Conservation (phyloP, 352 stramenopile species). For the Plasmopara halstedii region DNA sequence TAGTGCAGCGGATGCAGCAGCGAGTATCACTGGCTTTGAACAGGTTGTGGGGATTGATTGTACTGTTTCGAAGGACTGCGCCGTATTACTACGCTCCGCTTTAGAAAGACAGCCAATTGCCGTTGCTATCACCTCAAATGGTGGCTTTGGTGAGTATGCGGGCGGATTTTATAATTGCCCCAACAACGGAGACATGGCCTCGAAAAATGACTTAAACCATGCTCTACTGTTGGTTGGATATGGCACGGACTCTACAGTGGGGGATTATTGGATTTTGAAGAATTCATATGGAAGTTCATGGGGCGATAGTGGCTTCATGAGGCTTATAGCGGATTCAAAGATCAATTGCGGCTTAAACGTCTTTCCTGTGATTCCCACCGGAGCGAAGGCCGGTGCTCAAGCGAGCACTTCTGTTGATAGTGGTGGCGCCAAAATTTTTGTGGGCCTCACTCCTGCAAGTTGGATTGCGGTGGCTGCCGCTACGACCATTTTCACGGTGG, state of each 20-base stretch:
- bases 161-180: constrained; percentile 66
- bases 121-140: constrained; percentile 69
- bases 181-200: constrained; percentile 52
- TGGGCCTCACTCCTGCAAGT: constrained; percentile 37
- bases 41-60: constrained; percentile 63
- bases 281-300: constrained; percentile 74
- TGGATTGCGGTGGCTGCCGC: constrained; percentile 57
- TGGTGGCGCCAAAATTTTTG: constrained; percentile 55
- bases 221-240: constrained; percentile 73
- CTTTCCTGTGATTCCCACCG: constrained; percentile 62
- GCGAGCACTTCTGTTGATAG: constrained; percentile 43
- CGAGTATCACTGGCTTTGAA: constrained; percentile 64
- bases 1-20: constrained; percentile 34
- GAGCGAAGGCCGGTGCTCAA: constrained; percentile 39
- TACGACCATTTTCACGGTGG: constrained; percentile 38
- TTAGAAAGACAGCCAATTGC: constrained; percentile 62
- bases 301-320: constrained; percentile 58
- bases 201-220: constrained; percentile 71
- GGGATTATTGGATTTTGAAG: constrained; percentile 81
- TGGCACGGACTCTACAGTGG: constrained; percentile 39
- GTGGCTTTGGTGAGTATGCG: constrained; percentile 62
- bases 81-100: constrained; percentile 42
- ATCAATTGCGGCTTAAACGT: constrained; percentile 77
- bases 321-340: constrained; percentile 56
- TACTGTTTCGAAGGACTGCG: constrained; percentile 39